Conservation (phyloP, 2,329 filamentous ascomycete genomes). For the Hymenoscyphus infarciens region DNA sequence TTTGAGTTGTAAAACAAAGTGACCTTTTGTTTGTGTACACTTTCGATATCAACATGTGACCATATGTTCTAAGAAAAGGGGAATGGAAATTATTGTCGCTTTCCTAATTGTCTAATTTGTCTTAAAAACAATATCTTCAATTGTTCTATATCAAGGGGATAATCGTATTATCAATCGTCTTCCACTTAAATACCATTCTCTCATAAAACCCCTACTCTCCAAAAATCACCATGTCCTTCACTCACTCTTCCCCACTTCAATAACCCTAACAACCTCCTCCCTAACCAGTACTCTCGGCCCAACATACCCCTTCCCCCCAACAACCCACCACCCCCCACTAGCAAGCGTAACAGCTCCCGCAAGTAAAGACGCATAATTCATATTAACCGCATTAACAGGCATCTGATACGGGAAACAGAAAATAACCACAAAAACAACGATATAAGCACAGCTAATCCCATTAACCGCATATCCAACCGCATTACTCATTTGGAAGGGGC, state of each 20-base stretch:
- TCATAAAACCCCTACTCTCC: too few relatives aligned
- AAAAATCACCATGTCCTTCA: not conserved
- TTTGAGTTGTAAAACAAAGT: too few relatives aligned
- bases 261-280: not conserved
- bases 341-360: conserved; percentile 42
- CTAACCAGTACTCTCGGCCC: conserved; percentile 24
- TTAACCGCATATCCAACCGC: conserved; percentile 49
- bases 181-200: too few relatives aligned
- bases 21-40: too few relatives aligned
- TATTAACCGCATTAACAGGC: conserved; percentile 44
- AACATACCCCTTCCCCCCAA: conserved; percentile 28
- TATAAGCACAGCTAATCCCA: conserved; percentile 51
- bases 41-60: too few relatives aligned
- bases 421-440: conserved; percentile 58
- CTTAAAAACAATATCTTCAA: too few relatives aligned
- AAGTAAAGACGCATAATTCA: conserved; percentile 52
- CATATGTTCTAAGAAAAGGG: too few relatives aligned
- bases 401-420: conserved; percentile 56
- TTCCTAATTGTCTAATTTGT: too few relatives aligned
- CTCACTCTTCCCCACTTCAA: not conserved
- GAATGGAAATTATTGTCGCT: too few relatives aligned
- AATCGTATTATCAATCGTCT: too few relatives aligned
- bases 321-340: conserved; percentile 42
- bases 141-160: too few relatives aligned
- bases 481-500: conserved; percentile 54